Evolutionary conservation across 2,329 filamentous ascomycete species (phyloP).

Genomic region (Nemania sp.): DNA sequence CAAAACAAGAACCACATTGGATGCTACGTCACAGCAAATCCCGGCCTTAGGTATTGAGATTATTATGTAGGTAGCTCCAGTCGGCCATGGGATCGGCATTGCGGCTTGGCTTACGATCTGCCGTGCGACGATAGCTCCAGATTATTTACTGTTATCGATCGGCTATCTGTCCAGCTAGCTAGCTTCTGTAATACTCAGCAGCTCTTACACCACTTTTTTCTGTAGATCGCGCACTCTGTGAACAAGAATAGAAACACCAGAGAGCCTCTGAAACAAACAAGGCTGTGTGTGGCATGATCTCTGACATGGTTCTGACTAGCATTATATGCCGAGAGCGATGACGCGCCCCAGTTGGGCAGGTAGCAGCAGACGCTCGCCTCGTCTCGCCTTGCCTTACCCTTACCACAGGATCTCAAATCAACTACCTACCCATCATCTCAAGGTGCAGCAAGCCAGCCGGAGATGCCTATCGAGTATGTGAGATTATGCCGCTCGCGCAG

Average conservation of each 20-base stretch:
- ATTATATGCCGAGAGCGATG: slow-evolving; percentile 12
- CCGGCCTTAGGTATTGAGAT: too few relatives aligned
- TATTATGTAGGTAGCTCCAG: too few relatives aligned
- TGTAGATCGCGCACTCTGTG: slow-evolving; percentile 15
- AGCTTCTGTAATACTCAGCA: too few relatives aligned
- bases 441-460: too few relatives aligned
- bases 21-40: slow-evolving; percentile 13
- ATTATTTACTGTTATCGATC: background rate
- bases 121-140: slow-evolving; percentile 1
- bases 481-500: background rate
- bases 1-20: slow-evolving; percentile 4
- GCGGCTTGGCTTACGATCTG: slow-evolving; percentile 19
- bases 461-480: too few relatives aligned
- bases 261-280: slow-evolving; percentile 17
- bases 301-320: too few relatives aligned
- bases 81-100: slow-evolving; percentile 8
- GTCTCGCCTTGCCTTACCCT: too few relatives aligned
- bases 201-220: background rate
- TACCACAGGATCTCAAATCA: slow-evolving; percentile 17
- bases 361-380: slow-evolving; percentile 3
- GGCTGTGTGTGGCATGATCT: slow-evolving; percentile 14
- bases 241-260: slow-evolving; percentile 19
- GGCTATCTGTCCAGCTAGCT: slow-evolving; percentile 1
- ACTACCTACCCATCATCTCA: too few relatives aligned
- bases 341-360: slow-evolving; percentile 18